A percentile compares a stretch with the other conserved stretches of the same genome.
These are phyloP conservation scores for Neostapfia colusana DNA, from an alignment of 176 grass and related monocot genomes.

Conservation along the genomic window DNA sequence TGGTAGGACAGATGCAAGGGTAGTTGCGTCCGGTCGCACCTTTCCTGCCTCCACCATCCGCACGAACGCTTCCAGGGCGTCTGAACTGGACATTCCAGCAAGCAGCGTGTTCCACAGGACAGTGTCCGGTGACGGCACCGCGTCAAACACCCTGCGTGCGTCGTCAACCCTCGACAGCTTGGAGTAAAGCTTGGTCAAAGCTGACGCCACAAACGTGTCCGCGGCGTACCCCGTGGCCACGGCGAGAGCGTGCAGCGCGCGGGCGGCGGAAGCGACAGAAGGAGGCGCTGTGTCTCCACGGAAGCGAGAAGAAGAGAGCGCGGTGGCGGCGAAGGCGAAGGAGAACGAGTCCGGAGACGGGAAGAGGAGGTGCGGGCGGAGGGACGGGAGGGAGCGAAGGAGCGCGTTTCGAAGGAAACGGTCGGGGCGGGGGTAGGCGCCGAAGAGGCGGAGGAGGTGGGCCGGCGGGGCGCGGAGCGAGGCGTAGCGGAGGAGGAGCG, in stretches of 20 bases:
- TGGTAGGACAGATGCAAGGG: constrained; percentile 63
- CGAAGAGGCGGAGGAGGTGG: constrained; percentile 63
- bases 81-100: constrained; percentile 45
- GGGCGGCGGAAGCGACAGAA: constrained; percentile 22
- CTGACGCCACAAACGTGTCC: constrained; percentile 74
- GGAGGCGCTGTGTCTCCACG: constrained; percentile 8
- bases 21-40: constrained; percentile 34
- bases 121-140: constrained; percentile 51
- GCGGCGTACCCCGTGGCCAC: constrained; percentile 36
- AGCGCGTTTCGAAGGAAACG: constrained; percentile 66
- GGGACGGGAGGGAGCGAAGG: constrained; percentile 58
- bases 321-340: constrained; percentile 46
- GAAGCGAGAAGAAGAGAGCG: constrained; percentile 54
- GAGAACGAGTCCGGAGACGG: constrained; percentile 49
- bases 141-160: constrained; percentile 73
- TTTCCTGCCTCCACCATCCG: constrained; percentile 48
- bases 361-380: constrained; percentile 42
- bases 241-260: constrained; percentile 45
- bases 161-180: constrained; percentile 50
- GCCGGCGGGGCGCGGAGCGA: constrained; percentile 43
- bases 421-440: constrained; percentile 46
- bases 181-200: constrained; percentile 60
- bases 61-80: constrained; percentile 54
- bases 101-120: constrained; percentile 82
- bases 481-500: constrained; percentile 67